These are phyloP conservation scores for Penicillium expansum DNA, from an alignment of 2,329 filamentous ascomycete genomes.

Conservation along the genomic window DNA sequence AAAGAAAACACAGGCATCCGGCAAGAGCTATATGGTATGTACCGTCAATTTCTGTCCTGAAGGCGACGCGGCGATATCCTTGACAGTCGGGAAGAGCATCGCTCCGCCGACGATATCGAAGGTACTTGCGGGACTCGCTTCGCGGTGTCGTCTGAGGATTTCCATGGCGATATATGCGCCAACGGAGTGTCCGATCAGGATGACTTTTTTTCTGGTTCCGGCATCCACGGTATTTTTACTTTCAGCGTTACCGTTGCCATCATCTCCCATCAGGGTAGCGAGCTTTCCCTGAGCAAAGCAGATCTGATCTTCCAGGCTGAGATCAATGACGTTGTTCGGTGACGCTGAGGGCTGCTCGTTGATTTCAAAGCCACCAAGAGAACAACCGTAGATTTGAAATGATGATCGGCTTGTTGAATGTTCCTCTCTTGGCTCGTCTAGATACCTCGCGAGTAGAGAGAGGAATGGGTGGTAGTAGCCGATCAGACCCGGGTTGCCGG, in stretches of 20 bases:
- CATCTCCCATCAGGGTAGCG: conserved; percentile 34
- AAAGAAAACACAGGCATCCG: background rate
- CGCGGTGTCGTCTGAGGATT: conserved; percentile 58
- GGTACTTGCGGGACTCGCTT: conserved; percentile 15
- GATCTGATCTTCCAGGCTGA: conserved; percentile 52
- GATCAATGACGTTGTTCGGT: background rate
- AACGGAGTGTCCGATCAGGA: conserved; percentile 72
- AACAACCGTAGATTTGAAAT: conserved; percentile 36
- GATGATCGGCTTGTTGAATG: background rate
- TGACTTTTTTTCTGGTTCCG: conserved; percentile 42
- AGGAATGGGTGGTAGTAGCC: conserved; percentile 49
- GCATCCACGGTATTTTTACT: background rate
- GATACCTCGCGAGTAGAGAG: conserved; percentile 33
- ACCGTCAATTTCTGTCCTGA: conserved; percentile 55
- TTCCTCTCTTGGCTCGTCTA: conserved; percentile 5
- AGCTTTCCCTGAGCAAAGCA: conserved; percentile 46
- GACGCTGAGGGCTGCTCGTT: background rate
- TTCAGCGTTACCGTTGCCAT: background rate
- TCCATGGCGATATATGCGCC: conserved; percentile 71
- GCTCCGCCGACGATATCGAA: conserved; percentile 53
- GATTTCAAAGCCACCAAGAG: conserved; percentile 37
- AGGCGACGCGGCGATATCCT: conserved; percentile 64
- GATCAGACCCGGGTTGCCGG: conserved; percentile 52
- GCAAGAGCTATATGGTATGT: conserved; percentile 15
- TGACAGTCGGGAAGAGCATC: conserved; percentile 70